Percentiles rank a stretch among this genome's conserved stretches.
Evolutionary conservation across 176 grass and related monocot species (phyloP).

Genomic region (Hordeum vulgare): MorexV3_pseudomolecules_assembly NC_058520.1:503167362-503167861

Average conservation of each 20-base stretch:
- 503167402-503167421: not conserved
- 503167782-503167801: not conserved
- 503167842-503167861: not conserved
- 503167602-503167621: not conserved
- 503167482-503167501: not conserved
- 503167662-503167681: not conserved
- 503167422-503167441: not conserved
- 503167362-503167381: not conserved
- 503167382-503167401: not conserved
- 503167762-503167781: not conserved
- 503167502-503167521: not conserved
- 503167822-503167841: not conserved
- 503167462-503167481: not conserved
- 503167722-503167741: not conserved
- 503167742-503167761: not conserved
- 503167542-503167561: slow-evolving; percentile 13
- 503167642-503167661: not conserved
- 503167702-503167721: not conserved
- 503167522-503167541: not conserved
- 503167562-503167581: not conserved
- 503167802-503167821: not conserved
- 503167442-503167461: not conserved
- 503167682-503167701: not conserved
- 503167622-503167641: not conserved
- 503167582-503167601: not conserved